Conservation (phyloP, 768 basidiomycete species). For the Amanita jacksonii region DNA sequence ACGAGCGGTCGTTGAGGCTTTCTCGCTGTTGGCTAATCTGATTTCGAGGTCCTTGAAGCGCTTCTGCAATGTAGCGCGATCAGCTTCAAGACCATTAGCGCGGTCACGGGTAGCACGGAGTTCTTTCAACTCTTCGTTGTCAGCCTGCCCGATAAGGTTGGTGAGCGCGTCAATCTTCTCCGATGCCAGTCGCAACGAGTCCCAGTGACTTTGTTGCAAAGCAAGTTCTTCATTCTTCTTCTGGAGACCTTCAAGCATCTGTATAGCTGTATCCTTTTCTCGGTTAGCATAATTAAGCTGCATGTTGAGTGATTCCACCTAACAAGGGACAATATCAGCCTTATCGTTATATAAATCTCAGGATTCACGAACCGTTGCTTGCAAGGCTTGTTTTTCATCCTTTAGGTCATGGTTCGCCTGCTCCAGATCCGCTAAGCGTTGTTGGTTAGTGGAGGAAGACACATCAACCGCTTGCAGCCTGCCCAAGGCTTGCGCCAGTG, state of each 20-base stretch:
- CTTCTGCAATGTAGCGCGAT: conserved; percentile 57
- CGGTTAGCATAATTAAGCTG: conserved; percentile 45
- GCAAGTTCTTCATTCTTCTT: conserved; percentile 50
- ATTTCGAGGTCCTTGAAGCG: conserved; percentile 64
- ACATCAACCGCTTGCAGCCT: conserved; percentile 69
- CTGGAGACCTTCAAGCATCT: conserved; percentile 43
- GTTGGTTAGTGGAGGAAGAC: conserved; percentile 46
- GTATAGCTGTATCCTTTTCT: conserved; percentile 51
- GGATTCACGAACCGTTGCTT: conserved; percentile 42
- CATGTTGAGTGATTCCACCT: conserved; percentile 57
- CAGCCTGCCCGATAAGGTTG: conserved; percentile 47
- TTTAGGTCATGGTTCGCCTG: conserved; percentile 42
- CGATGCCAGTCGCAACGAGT: conserved; percentile 57
- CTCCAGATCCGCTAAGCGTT: conserved; percentile 55
- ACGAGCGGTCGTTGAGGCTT: conserved; percentile 42
- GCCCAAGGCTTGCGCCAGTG: conserved; percentile 61
- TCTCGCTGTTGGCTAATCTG: conserved; percentile 52
- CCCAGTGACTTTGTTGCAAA: conserved; percentile 68
- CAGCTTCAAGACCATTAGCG: conserved; percentile 53
- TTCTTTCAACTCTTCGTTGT: conserved; percentile 67
- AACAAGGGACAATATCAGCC: conserved; percentile 4
- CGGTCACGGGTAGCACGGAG: conserved; percentile 58
- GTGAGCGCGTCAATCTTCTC: conserved; percentile 69
- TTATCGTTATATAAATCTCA: conserved; percentile 9
- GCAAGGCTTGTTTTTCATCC: conserved; percentile 47